These are phyloP conservation scores for Fusarium sp. DNA, from an alignment of 2,329 filamentous ascomycete genomes.

Conservation along the genomic window DNA sequence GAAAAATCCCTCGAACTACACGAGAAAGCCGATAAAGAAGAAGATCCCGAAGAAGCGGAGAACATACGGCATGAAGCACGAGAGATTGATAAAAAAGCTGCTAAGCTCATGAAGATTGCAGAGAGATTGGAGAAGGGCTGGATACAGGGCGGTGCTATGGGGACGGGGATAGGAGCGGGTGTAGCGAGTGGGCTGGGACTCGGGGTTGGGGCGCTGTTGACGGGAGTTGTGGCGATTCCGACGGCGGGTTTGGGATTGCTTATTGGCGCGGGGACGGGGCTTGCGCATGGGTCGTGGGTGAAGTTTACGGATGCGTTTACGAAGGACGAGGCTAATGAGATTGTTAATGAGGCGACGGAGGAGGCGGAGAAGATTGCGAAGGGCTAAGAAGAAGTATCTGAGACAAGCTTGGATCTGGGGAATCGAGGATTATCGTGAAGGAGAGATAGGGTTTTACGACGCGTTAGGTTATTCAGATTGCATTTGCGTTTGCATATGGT, in stretches of 20 bases:
- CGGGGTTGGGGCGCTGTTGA: constrained; percentile 28
- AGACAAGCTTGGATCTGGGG: not conserved
- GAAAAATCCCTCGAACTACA: constrained; percentile 29
- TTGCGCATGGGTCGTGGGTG: constrained; percentile 34
- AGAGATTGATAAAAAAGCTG: constrained; percentile 33
- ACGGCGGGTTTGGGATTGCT: constrained; percentile 31
- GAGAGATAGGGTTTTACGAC: no score
- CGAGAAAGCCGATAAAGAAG: constrained; percentile 21
- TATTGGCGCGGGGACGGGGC: constrained; percentile 31
- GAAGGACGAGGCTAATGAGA: constrained; percentile 30
- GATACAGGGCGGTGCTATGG: constrained; percentile 37
- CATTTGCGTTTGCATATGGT: not conserved
- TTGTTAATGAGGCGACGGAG: constrained; percentile 29
- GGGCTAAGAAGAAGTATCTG: not conserved
- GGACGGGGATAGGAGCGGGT: constrained; percentile 34
- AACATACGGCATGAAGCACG: constrained; percentile 24
- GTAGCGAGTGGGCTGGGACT: constrained; percentile 33
- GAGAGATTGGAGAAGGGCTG: constrained; percentile 32
- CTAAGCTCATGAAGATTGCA: constrained; percentile 38
- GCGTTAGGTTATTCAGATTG: not conserved
- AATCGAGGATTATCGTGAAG: no score
- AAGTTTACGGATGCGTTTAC: constrained; percentile 36
- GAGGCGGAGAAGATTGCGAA: constrained; percentile 32
- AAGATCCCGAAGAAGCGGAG: constrained; percentile 20
- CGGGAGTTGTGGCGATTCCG: constrained; percentile 35